phyloP scores from a whole-genome alignment of 2,329 filamentous ascomycete genomes.

The Septoria linicola region DNA sequence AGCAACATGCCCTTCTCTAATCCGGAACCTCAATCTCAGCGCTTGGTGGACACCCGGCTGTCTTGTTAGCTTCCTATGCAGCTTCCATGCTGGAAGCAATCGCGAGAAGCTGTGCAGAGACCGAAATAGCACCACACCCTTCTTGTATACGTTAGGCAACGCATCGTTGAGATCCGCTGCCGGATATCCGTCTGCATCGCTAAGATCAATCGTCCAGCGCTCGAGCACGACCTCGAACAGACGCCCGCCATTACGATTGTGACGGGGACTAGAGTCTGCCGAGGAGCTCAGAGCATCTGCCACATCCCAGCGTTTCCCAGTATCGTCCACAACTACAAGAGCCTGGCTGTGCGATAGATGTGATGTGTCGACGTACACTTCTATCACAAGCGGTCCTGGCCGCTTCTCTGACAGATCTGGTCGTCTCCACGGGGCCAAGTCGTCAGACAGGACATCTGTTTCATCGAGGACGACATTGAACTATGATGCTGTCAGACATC shows the following conservation, averaged over 20 bases:
- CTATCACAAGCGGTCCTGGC: slow-evolving; percentile 82
- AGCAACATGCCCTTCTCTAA: slow-evolving; percentile 60
- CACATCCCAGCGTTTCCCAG: slow-evolving; percentile 91
- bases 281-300: slow-evolving; percentile 73
- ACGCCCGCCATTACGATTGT: slow-evolving; percentile 43
- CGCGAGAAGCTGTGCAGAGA: slow-evolving; percentile 80
- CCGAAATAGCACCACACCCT: slow-evolving; percentile 90
- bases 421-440: slow-evolving; percentile 76
- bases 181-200: slow-evolving; percentile 58
- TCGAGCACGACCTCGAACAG: slow-evolving; percentile 78
- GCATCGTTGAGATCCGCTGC: slow-evolving; percentile 55
- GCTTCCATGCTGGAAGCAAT: slow-evolving; percentile 82
- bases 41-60: slow-evolving; percentile 60
- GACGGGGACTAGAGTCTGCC: slow-evolving; percentile 47
- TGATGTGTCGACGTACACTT: slow-evolving; percentile 69
- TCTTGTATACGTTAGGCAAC: slow-evolving; percentile 92
- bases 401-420: slow-evolving; percentile 74
- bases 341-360: slow-evolving; percentile 80
- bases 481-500: slow-evolving; percentile 48
- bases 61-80: slow-evolving; percentile 72
- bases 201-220: slow-evolving; percentile 84
- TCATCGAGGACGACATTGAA: slow-evolving; percentile 95
- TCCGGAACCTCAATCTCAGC: slow-evolving; percentile 76
- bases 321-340: slow-evolving; percentile 81
- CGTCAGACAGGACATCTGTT: slow-evolving; percentile 80